Evolutionary conservation across 2,329 filamentous ascomycete genomes (phyloP).

Genomic region (Monosporascus sp.): DNA sequence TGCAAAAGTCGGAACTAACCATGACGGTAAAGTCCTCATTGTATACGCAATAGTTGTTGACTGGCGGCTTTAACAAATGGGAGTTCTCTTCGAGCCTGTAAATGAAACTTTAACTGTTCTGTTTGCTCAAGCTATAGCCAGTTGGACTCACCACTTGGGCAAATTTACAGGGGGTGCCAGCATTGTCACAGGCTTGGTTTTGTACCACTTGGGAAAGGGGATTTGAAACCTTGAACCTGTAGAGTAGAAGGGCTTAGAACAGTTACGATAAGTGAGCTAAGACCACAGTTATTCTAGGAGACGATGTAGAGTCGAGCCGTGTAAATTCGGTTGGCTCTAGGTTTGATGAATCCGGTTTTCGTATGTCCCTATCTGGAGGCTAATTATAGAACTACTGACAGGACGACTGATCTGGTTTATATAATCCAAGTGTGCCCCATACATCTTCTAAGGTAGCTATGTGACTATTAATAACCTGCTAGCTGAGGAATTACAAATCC

Average conservation of each 20-base stretch:
- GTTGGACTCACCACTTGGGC: constrained; percentile 48
- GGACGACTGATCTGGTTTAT: too few relatives aligned
- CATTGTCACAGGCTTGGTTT: constrained; percentile 29
- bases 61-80: constrained; percentile 85
- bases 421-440: too few relatives aligned
- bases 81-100: constrained; percentile 86
- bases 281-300: too few relatives aligned
- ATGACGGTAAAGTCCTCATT: constrained; percentile 78
- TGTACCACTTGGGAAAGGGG: not conserved
- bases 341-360: too few relatives aligned
- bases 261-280: too few relatives aligned
- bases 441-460: too few relatives aligned
- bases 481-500: too few relatives aligned
- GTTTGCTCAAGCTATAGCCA: not conserved
- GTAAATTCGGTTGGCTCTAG: too few relatives aligned
- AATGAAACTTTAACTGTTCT: not conserved
- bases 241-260: not conserved
- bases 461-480: too few relatives aligned
- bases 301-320: too few relatives aligned
- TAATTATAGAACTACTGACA: too few relatives aligned
- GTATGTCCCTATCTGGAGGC: too few relatives aligned
- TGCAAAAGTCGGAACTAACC: constrained; percentile 36
- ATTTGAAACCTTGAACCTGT: constrained; percentile 2
- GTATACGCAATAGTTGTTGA: constrained; percentile 98
- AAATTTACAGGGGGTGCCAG: constrained; percentile 48